Percentiles rank a stretch among this genome's conserved stretches.
These are phyloP conservation scores for Pugionium cornutum DNA, from an alignment of 345 rosid species.

Conservation along the genomic window DNA sequence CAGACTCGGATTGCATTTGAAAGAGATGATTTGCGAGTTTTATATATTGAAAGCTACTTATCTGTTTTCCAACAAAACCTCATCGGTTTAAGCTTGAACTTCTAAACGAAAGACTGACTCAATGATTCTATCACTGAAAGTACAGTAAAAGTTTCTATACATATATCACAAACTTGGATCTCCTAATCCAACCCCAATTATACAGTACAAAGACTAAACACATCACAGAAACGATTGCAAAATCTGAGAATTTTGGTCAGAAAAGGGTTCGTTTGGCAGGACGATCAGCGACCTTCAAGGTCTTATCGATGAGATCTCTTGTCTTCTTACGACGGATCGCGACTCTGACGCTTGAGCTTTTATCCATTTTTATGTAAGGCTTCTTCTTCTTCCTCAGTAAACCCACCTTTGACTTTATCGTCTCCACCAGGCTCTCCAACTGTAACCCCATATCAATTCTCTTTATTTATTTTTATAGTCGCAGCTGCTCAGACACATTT, in stretches of 20 bases:
- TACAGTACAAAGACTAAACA: neutral
- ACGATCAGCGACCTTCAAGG: constrained; percentile 1
- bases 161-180: neutral
- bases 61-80: neutral
- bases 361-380: constrained; percentile 49
- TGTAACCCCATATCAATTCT: constrained; percentile 27
- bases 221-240: too few species aligned
- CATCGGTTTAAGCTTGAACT: neutral
- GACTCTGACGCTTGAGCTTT: neutral
- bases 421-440: constrained; percentile 72
- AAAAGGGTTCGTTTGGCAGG: neutral
- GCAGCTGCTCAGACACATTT: constrained; percentile 13
- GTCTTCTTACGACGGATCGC: neutral
- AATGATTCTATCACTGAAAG: neutral
- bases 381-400: constrained; percentile 59
- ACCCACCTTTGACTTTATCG: constrained; percentile 76
- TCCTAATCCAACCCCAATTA: neutral
- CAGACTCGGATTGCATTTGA: constrained; percentile 27
- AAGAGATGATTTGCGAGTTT: constrained; percentile 11
- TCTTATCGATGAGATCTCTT: neutral
- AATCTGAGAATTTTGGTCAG: neutral
- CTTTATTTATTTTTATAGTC: too few species aligned
- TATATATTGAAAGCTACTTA: constrained; percentile 24
- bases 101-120: constrained; percentile 7
- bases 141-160: neutral